Evolutionary conservation across 441 rosid genomes (phyloP).

Genomic region (Syzygium malaccense): DNA sequence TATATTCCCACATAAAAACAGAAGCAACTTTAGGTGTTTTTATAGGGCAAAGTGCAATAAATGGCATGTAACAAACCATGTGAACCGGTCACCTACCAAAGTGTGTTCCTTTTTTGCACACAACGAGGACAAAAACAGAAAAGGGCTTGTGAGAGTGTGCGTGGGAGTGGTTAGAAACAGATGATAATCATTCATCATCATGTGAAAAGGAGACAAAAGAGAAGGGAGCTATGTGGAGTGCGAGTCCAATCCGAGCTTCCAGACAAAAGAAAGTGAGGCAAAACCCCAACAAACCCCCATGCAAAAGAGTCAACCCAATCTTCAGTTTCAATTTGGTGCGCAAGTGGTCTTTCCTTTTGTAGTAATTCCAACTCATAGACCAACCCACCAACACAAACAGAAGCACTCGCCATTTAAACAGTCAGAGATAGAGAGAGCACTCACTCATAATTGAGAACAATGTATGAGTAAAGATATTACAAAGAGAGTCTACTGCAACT

Average conservation of each 20-base stretch:
- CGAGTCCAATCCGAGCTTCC: not conserved
- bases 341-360: not conserved
- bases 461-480: not conserved
- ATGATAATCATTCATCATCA: not conserved
- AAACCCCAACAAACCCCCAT: not conserved
- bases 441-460: not conserved
- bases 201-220: not conserved
- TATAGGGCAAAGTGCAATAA: not conserved
- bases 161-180: not conserved
- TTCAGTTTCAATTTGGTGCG: not conserved
- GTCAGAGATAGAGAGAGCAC: not conserved
- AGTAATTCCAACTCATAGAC: not conserved
- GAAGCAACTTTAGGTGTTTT: not conserved
- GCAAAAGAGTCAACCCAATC: not conserved
- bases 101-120: not conserved
- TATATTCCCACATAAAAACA: not conserved
- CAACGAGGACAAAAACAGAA: not conserved
- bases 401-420: not conserved
- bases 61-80: not conserved
- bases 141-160: not conserved
- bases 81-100: not conserved
- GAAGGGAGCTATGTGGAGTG: not conserved
- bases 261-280: not conserved
- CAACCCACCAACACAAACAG: not conserved
- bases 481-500: not conserved